Evolutionary conservation across 148 eudicot genomes (phyloP).

Genomic region (Fagopyrum esculentum): DNA sequence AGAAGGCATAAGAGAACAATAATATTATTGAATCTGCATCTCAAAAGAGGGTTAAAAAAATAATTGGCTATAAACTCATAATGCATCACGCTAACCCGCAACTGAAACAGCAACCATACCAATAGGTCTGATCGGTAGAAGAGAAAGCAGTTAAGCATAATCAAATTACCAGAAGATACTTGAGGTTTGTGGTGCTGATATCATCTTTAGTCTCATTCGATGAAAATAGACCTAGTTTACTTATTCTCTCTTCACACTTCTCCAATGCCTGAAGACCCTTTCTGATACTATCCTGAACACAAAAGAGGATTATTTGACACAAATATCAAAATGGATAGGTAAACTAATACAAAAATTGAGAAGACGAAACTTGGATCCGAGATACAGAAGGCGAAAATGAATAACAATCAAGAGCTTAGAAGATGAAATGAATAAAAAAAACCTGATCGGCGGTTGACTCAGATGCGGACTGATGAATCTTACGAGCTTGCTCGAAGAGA

Average conservation of each 20-base stretch:
- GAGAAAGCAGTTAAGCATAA: neutral
- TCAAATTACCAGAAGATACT: constrained; percentile 58
- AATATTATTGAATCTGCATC: neutral
- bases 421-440: neutral
- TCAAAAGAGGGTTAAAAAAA: neutral
- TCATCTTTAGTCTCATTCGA: constrained; percentile 72
- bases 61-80: neutral
- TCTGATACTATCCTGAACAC: constrained; percentile 39
- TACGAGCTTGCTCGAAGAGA: constrained; percentile 51
- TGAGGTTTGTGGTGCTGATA: constrained; percentile 71
- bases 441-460: constrained; percentile 50
- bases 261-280: constrained; percentile 54
- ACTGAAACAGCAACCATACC: neutral
- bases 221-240: constrained; percentile 61
- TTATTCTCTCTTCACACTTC: constrained; percentile 64
- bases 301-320: neutral
- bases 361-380: constrained; percentile 1
- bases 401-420: neutral
- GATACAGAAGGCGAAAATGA: neutral
- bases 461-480: constrained; percentile 36
- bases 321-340: neutral
- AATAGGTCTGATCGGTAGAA: neutral
- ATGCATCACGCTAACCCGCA: neutral
- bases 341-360: neutral
- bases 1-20: neutral